Conservation (phyloP, 1,139 yeast genomes). For the Hemisphaericaspora xylanilytica region DNA sequence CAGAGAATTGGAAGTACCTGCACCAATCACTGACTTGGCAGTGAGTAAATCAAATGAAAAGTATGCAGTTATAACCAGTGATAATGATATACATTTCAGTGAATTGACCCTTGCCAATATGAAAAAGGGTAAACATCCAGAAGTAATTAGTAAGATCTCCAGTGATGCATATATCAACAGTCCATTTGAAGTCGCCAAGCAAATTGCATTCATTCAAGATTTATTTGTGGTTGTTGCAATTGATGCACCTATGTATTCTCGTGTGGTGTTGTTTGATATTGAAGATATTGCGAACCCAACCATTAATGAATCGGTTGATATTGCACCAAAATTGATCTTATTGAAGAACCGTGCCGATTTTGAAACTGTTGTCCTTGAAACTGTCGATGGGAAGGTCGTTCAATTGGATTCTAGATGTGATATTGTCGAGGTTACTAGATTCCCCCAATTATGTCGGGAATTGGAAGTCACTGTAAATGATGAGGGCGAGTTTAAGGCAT, state of each 20-base stretch:
- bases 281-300: constrained; percentile 38
- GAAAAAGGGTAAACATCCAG: constrained; percentile 48
- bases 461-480: constrained; percentile 46
- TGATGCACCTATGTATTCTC: constrained; percentile 50
- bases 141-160: constrained; percentile 33
- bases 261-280: constrained; percentile 49
- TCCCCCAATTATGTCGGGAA: constrained; percentile 72
- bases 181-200: constrained; percentile 53
- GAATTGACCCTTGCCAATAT: constrained; percentile 26
- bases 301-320: constrained; percentile 40
- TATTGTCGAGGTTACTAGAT: constrained; percentile 38
- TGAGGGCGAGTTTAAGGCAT: constrained; percentile 40
- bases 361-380: constrained; percentile 52
- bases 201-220: constrained; percentile 57
- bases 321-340: constrained; percentile 52
- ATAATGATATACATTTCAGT: constrained; percentile 24
- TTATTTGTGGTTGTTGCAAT: constrained; percentile 53
- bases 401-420: constrained; percentile 31
- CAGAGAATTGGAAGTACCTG: constrained; percentile 55
- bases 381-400: constrained; percentile 61
- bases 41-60: constrained; percentile 57
- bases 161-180: constrained; percentile 28
- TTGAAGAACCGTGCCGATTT: constrained; percentile 58
- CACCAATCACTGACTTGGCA: constrained; percentile 62
- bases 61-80: constrained; percentile 57